Evolutionary conservation across 176 grass and related monocot species (phyloP).

Genomic region (Olyra latifolia): DNA sequence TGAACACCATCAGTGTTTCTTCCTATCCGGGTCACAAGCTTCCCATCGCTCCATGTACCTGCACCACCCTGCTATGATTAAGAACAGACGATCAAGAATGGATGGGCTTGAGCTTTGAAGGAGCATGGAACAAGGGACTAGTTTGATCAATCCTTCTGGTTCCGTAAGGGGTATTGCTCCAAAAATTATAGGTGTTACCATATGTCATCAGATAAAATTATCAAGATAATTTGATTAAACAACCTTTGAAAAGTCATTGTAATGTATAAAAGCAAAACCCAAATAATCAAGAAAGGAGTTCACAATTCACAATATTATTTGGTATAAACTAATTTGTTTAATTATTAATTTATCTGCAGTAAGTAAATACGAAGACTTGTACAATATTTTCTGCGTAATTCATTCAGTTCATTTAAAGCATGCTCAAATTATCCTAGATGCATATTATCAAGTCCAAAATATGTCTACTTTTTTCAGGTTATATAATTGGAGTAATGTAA

Average conservation of each 20-base stretch:
- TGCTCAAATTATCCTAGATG: constrained; percentile 8
- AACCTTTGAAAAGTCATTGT: not conserved
- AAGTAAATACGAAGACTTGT: not conserved
- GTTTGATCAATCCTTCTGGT: constrained; percentile 13
- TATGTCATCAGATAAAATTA: not conserved
- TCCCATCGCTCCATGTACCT: constrained; percentile 99
- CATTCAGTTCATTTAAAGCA: constrained; percentile 11
- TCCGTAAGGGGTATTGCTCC: not conserved
- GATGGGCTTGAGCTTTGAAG: constrained; percentile 14
- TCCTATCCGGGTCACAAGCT: constrained; percentile 96
- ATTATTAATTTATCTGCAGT: not conserved
- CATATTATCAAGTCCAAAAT: constrained; percentile 17
- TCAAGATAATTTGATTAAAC: not conserved
- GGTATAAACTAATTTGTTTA: not conserved
- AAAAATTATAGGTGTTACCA: not conserved
- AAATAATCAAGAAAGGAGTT: constrained; percentile 10
- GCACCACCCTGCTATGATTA: constrained; percentile 98
- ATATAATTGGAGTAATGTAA: constrained; percentile 15
- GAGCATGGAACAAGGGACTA: constrained; percentile 7
- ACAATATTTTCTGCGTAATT: constrained; percentile 12
- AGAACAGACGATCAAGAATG: constrained; percentile 55
- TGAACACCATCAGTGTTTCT: constrained; percentile 92
- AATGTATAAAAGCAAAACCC: not conserved
- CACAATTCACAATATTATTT: not conserved
- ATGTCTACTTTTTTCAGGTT: constrained; percentile 13